Base-by-base conservation (phyloP, 352 stramenopile genomes). In the Phytophthora citricola region DNA sequence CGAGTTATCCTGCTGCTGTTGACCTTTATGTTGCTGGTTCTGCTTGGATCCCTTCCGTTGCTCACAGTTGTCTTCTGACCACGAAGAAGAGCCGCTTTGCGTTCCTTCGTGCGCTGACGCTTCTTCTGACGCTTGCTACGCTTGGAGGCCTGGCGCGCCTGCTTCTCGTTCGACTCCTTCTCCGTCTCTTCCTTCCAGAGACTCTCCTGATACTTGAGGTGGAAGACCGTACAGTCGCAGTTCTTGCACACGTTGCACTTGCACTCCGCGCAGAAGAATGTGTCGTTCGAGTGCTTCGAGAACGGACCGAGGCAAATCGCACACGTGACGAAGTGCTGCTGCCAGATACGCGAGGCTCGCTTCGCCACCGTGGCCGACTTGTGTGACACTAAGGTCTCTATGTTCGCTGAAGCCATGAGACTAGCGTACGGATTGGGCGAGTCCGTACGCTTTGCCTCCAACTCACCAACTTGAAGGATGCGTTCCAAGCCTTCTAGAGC, bases 211-310 rank as follows among this genome's bases (percentile, higher is more conserved):
- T 99, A 99, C 54, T 97, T 97, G 26, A 99, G 82, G 70, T 99
- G 97, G 71, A 99, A 99, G 1, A 98, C 85, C 29, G 90, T 95
- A 76, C 97, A 99, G 71, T 99, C 95, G 68, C 97, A 99, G 53
- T 93, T 94, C 75, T 86, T 94, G 73, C 97, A 99, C 9, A 99
- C 97, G 58, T 98, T 97, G 67, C 97, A 99, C 78, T 99, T 99
- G 80, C 96, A 99, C 81, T 99, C 97, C 34, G 89, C 84, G 69
- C 97, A 99, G 74, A 99, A 99, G 58, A 96, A 97, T 44, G 93
- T 97, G 71, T 98, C 89, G 48, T 94, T 90, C 46, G 93, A 95
- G 75, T 98, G 90, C 70, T 98, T 98, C 1, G 94, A 98, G 75
- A 98, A 99, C 22, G 93, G 96, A 11, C 89, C 80, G 24, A 98